Evolutionary conservation across 148 eudicot genomes (phyloP).

Genomic region (Suaeda aralocaspica): DNA sequence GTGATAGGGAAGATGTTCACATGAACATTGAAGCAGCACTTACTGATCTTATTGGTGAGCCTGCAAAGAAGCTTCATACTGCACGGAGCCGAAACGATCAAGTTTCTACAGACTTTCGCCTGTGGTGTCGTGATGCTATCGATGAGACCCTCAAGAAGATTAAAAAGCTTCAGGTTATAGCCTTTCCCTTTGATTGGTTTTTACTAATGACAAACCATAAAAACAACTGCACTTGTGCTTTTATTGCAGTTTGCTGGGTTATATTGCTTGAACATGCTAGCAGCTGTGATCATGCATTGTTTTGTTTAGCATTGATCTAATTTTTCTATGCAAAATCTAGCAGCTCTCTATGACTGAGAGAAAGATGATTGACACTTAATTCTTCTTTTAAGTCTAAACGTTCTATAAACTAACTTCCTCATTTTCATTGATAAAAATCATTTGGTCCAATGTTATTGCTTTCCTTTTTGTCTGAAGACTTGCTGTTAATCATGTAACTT

Average conservation of each 20-base stretch:
- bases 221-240: not conserved
- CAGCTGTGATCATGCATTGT: not conserved
- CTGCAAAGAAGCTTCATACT: slow-evolving; percentile 99
- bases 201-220: not conserved
- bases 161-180: slow-evolving; percentile 67
- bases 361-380: not conserved
- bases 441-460: not conserved
- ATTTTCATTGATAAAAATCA: not conserved
- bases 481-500: slow-evolving; percentile 11
- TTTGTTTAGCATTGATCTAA: not conserved
- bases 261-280: not conserved
- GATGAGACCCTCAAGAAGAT: slow-evolving; percentile 48
- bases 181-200: slow-evolving; percentile 8
- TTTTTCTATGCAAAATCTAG: too few species aligned
- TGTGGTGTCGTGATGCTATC: slow-evolving; percentile 96
- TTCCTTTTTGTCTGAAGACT: not conserved
- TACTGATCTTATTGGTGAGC: slow-evolving; percentile 94
- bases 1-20: slow-evolving; percentile 98
- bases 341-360: not conserved
- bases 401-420: not conserved
- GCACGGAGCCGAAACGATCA: slow-evolving; percentile 99
- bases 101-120: slow-evolving; percentile 89
- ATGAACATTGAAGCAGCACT: slow-evolving; percentile 99
- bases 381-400: not conserved
- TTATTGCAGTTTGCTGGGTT: not conserved